These are phyloP conservation scores for Ogataea neopini DNA, from an alignment of 805 yeast genomes.

Conservation along the genomic window DNA sequence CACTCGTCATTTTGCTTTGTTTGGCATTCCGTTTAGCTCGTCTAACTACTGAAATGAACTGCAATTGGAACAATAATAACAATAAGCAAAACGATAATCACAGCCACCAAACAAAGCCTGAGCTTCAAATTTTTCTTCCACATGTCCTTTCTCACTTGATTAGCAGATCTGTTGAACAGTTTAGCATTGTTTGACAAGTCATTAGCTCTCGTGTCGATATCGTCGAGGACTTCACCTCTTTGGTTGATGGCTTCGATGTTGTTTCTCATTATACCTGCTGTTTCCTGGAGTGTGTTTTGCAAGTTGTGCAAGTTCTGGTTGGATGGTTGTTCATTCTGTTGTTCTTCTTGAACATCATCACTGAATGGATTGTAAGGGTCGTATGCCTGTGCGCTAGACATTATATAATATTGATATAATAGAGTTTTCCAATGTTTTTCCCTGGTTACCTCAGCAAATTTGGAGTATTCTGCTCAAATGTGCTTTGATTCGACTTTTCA, in stretches of 20 bases:
- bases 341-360: slow-evolving; percentile 33
- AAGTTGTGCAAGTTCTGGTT: slow-evolving; percentile 31
- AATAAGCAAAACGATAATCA: slow-evolving; percentile 74
- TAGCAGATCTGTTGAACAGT: slow-evolving; percentile 95
- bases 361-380: slow-evolving; percentile 38
- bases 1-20: too few relatives aligned
- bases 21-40: background rate
- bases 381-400: slow-evolving; percentile 37
- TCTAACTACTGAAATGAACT: slow-evolving; percentile 64
- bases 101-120: slow-evolving; percentile 86
- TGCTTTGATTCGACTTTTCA: too few relatives aligned
- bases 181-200: slow-evolving; percentile 90
- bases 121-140: slow-evolving; percentile 99
- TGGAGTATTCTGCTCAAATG: too few relatives aligned
- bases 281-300: slow-evolving; percentile 51
- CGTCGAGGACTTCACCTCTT: slow-evolving; percentile 89
- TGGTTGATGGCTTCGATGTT: slow-evolving; percentile 95
- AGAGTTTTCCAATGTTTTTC: background rate
- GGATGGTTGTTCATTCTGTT: slow-evolving; percentile 19
- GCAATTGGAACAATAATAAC: slow-evolving; percentile 92
- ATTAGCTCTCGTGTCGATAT: slow-evolving; percentile 90
- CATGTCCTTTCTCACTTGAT: slow-evolving; percentile 96
- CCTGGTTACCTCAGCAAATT: too few relatives aligned
- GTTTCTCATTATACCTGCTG: slow-evolving; percentile 97
- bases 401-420: slow-evolving; percentile 1